Base-by-base conservation (phyloP, 2,329 filamentous ascomycete species). In the Alternaria solani region DNA sequence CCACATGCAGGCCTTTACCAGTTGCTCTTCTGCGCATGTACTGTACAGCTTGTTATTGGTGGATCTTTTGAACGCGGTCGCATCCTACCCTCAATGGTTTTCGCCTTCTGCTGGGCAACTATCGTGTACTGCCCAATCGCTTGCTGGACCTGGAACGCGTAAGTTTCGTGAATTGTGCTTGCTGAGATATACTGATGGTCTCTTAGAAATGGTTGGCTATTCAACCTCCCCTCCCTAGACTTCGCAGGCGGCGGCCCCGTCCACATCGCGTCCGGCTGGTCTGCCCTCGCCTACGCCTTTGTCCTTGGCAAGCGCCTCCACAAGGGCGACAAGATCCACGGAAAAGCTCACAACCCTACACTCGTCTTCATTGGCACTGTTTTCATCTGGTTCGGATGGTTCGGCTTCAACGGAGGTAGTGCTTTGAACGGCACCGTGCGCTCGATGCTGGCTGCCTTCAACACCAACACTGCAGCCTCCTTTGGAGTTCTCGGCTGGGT, bases 111-210 rank as follows among this genome's bases (percentile, higher is more conserved):
- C 69, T 89, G 87, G 87, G 86, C 87, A 0, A 89, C 88, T 0
- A 81, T 89, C 55, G 88, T 89, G 3, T 89, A 89, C 75, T 89
- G 83, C 65, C 83, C 84, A 0, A 84, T 89, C 36, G 87, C 87
- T 0, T 88, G 84, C 77, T 89, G 87, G 87, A 88, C 87, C 4
- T 90, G 88, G 88, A 90, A 90, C 68, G 70, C 83, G 51, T n/a
- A 85, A 34, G 41, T 49, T 2, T 14, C n/a, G 25, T 2, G 16
- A 7, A 20, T 20, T 16, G 23, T 11, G 5, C 25, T 9, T 20
- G 2, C 34, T 14, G 9, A 26, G 16, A 18, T 16, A 8, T 8
- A 16, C 59, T 65, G 36, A 63, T 18, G 8, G 8, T 34, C 7
- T 38, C 20, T 42, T 47, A 59, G 61, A 5, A 68, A 84, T 53